Percentiles rank a stretch among this genome's conserved stretches.
Conservation (phyloP, 2,329 filamentous ascomycete species). For the Alternaria postmessia region DNA sequence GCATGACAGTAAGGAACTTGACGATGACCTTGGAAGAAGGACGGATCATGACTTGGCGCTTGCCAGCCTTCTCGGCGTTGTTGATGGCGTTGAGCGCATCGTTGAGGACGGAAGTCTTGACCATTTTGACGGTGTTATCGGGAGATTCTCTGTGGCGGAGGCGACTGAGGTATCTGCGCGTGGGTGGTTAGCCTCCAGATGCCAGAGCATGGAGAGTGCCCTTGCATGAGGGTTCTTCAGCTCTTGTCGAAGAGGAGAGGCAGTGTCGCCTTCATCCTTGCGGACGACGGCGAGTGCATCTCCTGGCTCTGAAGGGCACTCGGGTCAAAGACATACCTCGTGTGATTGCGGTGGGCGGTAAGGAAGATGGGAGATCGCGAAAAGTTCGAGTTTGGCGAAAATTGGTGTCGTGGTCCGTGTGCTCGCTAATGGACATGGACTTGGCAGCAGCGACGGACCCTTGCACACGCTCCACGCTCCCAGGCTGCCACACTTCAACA, state of each 20-base stretch:
- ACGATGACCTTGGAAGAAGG: constrained; percentile 99
- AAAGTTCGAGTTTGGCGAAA: constrained; percentile 38
- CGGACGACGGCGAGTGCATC: constrained; percentile 53
- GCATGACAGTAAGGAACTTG: constrained; percentile 99
- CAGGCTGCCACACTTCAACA: constrained; percentile 11
- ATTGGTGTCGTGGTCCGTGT: constrained; percentile 33
- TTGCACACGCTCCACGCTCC: constrained; percentile 4
- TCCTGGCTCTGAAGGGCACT: constrained; percentile 62
- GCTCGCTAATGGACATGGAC: constrained; percentile 26
- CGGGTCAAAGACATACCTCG: constrained; percentile 50
- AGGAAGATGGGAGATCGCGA: constrained; percentile 25
- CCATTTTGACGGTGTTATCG: constrained; percentile 83
- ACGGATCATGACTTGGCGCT: constrained; percentile 98
- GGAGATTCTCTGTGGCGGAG: constrained; percentile 80
- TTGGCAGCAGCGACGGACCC: constrained; percentile 21
- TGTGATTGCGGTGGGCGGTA: constrained; percentile 35
- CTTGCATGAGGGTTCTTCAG: constrained; percentile 72
- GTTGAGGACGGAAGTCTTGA: constrained; percentile 99
- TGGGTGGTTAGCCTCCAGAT: constrained; percentile 67
- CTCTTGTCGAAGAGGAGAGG: constrained; percentile 62
- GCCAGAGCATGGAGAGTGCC: constrained; percentile 74
- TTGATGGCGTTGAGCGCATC: constrained; percentile 99
- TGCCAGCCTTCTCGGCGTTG: constrained; percentile 99
- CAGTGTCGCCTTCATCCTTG: constrained; percentile 54
- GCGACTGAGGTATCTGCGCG: constrained; percentile 68